These are phyloP conservation scores for Taphrina confusa DNA, from an alignment of 1,139 yeast species.

Conservation along the genomic window DNA sequence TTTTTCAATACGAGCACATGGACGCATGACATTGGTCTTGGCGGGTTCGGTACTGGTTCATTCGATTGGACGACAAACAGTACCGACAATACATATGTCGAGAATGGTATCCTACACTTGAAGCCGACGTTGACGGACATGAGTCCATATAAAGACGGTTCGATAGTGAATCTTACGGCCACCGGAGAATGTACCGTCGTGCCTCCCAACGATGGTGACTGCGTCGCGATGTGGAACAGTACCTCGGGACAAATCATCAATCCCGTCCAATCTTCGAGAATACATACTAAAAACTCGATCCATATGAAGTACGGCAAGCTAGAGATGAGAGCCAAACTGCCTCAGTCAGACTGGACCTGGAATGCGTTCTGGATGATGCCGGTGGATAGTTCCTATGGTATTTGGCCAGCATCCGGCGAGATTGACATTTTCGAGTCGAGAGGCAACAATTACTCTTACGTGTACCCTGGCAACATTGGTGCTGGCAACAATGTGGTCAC, in stretches of 20 bases:
- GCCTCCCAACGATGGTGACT: slow-evolving; percentile 28
- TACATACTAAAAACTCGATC: slow-evolving; percentile 36
- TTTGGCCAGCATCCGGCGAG: slow-evolving; percentile 40
- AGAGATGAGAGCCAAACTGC: slow-evolving; percentile 38
- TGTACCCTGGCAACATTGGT: slow-evolving; percentile 18
- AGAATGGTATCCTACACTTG: slow-evolving; percentile 37
- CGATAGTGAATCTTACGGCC: slow-evolving; percentile 35
- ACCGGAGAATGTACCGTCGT: slow-evolving; percentile 35
- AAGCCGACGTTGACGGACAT: slow-evolving; percentile 37
- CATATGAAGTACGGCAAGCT: slow-evolving; percentile 37
- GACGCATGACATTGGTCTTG: slow-evolving; percentile 37
- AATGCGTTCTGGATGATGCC: slow-evolving; percentile 40
- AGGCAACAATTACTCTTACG: slow-evolving; percentile 37
- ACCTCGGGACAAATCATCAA: slow-evolving; percentile 37
- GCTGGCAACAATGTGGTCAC: slow-evolving; percentile 37
- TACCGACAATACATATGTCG: slow-evolving; percentile 35
- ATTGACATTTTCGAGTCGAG: slow-evolving; percentile 38
- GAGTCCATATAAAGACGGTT: slow-evolving; percentile 28
- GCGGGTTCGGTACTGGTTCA: slow-evolving; percentile 39
- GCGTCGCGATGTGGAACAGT: slow-evolving; percentile 35
- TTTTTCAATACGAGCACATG: slow-evolving; percentile 19
- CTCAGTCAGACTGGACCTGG: slow-evolving; percentile 40
- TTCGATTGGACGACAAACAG: slow-evolving; percentile 38
- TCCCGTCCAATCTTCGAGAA: slow-evolving; percentile 39
- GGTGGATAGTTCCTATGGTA: slow-evolving; percentile 35